These are phyloP conservation scores for Pseudogymnoascus pannorum DNA, from an alignment of 2,329 filamentous ascomycete genomes.

Conservation along the genomic window DNA sequence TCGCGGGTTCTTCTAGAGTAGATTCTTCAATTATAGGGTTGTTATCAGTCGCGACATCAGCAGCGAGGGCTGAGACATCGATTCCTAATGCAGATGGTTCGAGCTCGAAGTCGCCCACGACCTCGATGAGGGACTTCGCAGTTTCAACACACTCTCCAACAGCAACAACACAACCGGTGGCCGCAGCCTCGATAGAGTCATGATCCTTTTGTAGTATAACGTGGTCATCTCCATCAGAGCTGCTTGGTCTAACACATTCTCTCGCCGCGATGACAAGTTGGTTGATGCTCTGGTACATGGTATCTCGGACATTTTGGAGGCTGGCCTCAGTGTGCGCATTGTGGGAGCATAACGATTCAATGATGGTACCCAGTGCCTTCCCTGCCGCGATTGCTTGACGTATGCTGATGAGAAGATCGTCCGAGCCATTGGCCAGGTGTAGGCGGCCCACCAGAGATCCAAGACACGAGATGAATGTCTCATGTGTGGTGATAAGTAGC, in stretches of 20 bases:
- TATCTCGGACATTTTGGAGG: conserved; percentile 60
- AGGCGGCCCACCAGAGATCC: conserved; percentile 87
- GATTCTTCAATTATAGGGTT: background rate
- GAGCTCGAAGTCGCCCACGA: conserved; percentile 85
- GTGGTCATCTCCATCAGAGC: conserved; percentile 63
- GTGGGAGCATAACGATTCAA: conserved; percentile 76
- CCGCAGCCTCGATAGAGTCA: conserved; percentile 65
- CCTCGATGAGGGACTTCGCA: conserved; percentile 76
- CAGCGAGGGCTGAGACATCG: conserved; percentile 34
- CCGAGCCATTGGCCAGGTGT: conserved; percentile 82
- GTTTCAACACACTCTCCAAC: conserved; percentile 88
- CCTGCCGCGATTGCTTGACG: conserved; percentile 79
- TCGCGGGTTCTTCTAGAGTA: conserved; percentile 26
- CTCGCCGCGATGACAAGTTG: conserved; percentile 75
- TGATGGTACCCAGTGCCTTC: conserved; percentile 66
- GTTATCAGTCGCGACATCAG: conserved; percentile 4
- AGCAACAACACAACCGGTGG: conserved; percentile 80
- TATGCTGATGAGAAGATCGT: conserved; percentile 74
- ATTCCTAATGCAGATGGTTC: conserved; percentile 49
- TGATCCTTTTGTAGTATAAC: conserved; percentile 76
- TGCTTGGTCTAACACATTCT: conserved; percentile 64
- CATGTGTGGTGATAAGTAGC: conserved; percentile 70
- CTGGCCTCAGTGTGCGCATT: conserved; percentile 60
- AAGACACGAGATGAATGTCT: conserved; percentile 82
- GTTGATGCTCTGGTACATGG: conserved; percentile 73